A percentile compares a stretch with the other conserved stretches of the same genome.
These are phyloP conservation scores for Exophiala viscosa DNA, from an alignment of 2,329 filamentous ascomycete species.

Conservation along the genomic window DNA sequence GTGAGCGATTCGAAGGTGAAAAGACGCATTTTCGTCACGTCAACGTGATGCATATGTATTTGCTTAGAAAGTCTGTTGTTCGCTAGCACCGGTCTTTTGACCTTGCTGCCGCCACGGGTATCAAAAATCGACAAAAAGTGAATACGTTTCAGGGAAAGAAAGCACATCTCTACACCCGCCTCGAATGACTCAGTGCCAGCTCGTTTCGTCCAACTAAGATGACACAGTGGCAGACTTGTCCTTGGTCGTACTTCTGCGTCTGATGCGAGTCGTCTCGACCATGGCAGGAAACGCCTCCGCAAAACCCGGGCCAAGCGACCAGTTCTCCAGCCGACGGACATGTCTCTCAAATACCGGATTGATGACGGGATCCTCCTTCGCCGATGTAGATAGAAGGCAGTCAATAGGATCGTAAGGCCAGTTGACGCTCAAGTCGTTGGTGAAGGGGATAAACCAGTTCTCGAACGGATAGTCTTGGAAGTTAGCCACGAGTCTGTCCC, in stretches of 20 bases:
- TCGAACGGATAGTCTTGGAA: slow-evolving; percentile 65
- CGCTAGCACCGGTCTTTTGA: too few species aligned
- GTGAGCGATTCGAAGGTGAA: too few species aligned
- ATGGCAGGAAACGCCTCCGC: slow-evolving; percentile 61
- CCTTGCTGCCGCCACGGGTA: too few species aligned
- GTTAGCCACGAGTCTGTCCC: slow-evolving; percentile 59
- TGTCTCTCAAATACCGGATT: slow-evolving; percentile 86
- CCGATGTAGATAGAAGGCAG: slow-evolving; percentile 55
- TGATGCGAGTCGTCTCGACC: slow-evolving; percentile 40
- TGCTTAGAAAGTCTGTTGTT: too few species aligned
- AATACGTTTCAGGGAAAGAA: too few species aligned
- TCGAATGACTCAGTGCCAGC: too few species aligned
- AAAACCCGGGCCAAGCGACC: slow-evolving; percentile 72
- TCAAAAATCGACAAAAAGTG: too few species aligned
- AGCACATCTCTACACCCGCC: too few species aligned
- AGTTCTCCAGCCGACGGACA: slow-evolving; percentile 70
- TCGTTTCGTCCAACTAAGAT: too few species aligned
- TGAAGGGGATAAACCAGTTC: slow-evolving; percentile 79
- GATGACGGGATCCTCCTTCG: slow-evolving; percentile 65
- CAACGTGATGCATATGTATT: too few species aligned
- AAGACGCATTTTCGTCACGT: too few species aligned
- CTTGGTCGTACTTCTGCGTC: slow-evolving; percentile 2
- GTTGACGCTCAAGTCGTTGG: slow-evolving; percentile 69
- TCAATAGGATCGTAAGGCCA: slow-evolving; percentile 79
- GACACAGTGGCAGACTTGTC: too few species aligned